Base-by-base conservation (phyloP, 441 rosid genomes). In the Macaranga tanarius region DNA sequence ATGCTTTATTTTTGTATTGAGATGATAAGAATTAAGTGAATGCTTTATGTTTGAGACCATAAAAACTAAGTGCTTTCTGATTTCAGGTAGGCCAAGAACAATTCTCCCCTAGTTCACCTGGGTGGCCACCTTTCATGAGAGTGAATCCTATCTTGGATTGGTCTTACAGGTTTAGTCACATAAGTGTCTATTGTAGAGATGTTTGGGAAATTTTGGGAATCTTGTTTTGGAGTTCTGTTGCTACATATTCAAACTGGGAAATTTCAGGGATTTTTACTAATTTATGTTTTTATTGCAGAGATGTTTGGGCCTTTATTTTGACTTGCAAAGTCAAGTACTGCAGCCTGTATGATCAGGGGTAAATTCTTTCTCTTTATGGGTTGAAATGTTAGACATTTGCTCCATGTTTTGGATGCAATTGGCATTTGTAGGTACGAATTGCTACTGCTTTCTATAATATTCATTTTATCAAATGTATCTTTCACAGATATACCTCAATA, bases 41-140 rank as follows among this genome's bases (percentile, higher is more conserved):
- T 68, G 26, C 34, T 42, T 44, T 67, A 57, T 40, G 44, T 66
- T 77, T 72, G 71, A 57, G 42, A 51, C 62, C 25, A 13, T 62
- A 55, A 26, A 75, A 73, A 61, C 69, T 60, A 67, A 71, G 52
- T 51, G 16, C 72, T 52, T 50, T 26, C 44, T 66, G 62, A 34
- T 73, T 76, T 58, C 83, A 96, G 99, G 97, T 92, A 73, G 99
- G 99, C 73, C 99, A 96, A 84, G 98, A 93, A 78, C 99, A 90
- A 75, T 96, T 96, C 82, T 96, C 98, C 60, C 99, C 99, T 50
- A 93, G 99, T 82, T 92, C 99, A 67, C 96, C 96, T 66, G 99
- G 99, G 65, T 96, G 99, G 99, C 98, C 99, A 11, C 90, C 98
- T 70, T 96, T 96, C 81, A 96, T 96, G 98, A 89, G 99, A 83